Base-by-base conservation (phyloP, 768 basidiomycete species). In the Tricholomella constricta region DNA sequence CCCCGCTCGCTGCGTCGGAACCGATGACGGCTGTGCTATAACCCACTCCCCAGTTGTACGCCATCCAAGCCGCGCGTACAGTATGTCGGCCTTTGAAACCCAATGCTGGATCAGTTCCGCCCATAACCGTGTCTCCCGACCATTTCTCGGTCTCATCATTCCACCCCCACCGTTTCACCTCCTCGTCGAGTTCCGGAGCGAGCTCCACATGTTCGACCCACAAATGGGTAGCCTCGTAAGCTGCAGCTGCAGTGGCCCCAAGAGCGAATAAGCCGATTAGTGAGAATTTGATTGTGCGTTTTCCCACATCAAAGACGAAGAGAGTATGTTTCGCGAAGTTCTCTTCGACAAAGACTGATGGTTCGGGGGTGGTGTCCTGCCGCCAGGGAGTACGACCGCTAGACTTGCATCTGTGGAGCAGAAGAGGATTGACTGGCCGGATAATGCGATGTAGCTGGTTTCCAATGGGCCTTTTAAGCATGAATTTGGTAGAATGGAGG, bases 101-200 rank as follows among this genome's bases (percentile, higher is more conserved):
- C 8, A 91, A 70, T n/a, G 71, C 79, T 4, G 85, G 77, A 65
- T 91, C 87, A n/a, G 89, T 91, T 42, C 89, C 89, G 5, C 84
- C 85, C 27, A 23, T 72, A 54, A 59, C 71, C 22, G 65, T 46
- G 43, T 82, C 75, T 20, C 78, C 83, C 7, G 83, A 74, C 88
- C 88, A 90, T 46, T 73, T 72, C 48, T 85, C 84, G 15, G 73
- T 73, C 40, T 86, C 82, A 3, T 75, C 62, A 62, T 85, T 78
- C 89, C 88, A 90, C 62, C 85, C 81, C 83, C 84, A 91, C 53
- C 71, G 74, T 42, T 70, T 71, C 14, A 71, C 71, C 40, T 85
- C 83, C 34, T 75, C 67, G 57, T 89, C 84, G 36, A 58, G 57
- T 45, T 85, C 78, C 11, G 76, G 63, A 9, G 69, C 63, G 51